Evolutionary conservation across 2,329 filamentous ascomycete genomes (phyloP), one percentile per base, ranked within the genome.

Genomic region (Colletotrichum euphorbiae): DNA sequence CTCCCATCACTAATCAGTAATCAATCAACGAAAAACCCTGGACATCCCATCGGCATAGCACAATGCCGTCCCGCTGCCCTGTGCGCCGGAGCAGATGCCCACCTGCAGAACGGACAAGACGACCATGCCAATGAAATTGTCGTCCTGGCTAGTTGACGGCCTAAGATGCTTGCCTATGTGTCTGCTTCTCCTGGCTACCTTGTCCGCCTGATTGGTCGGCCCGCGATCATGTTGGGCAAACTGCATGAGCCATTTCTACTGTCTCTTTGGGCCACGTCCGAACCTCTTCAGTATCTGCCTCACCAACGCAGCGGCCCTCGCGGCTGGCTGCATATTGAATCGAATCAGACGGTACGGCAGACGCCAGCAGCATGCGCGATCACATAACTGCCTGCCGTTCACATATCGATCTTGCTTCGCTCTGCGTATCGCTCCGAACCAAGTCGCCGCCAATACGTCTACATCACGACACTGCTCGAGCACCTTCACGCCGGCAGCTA

Each of bases 371-470:
- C 65, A 68, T 65, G 65, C 54, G 46, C 46, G 42, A 66, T 66
- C 66, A 60, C 48, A 28, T 8, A 48, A 60, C 42, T 46, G 24
- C 33, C 42, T 38, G 55, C 43, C 17, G 54, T 60, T 66, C 54
- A 31, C 33, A 60, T 55, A 50, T 69, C 61, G 66, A 68, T 66
- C 66, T 54, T 66, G 66, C 61, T 60, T 65, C 50, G 33, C 48
- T 28, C 54, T 50, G 65, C 65, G 43, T 42, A 59, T 66, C 36
- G 31, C 52, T 64, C 66, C 33, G 61, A 38, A 45, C 36, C 36
- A 51, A 36, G 46, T 46, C 46, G 51, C 17, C 46, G n/a, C 58
- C 57, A 33, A 46, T 45, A 36, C n/a, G 31, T 38, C 50, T 33
- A 31, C 59, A 28, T 17, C 36, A 46, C 31, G 21, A 24, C 19